These are phyloP conservation scores for Rhizophora mangle DNA, from an alignment of 345 rosid genomes.

Conservation along the genomic window DNA sequence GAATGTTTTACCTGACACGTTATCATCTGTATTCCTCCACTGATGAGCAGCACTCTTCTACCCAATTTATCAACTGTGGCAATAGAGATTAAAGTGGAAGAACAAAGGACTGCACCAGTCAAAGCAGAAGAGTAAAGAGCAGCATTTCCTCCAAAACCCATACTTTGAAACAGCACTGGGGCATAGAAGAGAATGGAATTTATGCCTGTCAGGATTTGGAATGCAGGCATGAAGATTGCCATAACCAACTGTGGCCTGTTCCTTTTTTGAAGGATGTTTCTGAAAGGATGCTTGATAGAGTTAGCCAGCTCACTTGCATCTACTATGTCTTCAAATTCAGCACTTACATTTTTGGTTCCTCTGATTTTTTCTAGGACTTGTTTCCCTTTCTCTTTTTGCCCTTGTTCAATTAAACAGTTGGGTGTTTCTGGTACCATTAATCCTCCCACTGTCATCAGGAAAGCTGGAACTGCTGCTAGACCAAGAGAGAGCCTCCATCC, in stretches of 20 bases:
- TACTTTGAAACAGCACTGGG: conserved; percentile 77
- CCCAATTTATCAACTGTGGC: conserved; percentile 72
- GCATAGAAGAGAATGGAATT: conserved; percentile 95
- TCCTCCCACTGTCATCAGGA: conserved; percentile 82
- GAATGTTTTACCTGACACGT: conserved; percentile 57
- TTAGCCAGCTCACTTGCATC: conserved; percentile 90
- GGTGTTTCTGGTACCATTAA: conserved; percentile 78
- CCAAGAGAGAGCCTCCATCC: conserved; percentile 99
- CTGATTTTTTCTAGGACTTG: conserved; percentile 61
- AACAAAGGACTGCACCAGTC: conserved; percentile 87
- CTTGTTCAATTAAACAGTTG: conserved; percentile 78
- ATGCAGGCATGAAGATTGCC: conserved; percentile 78
- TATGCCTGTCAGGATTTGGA: conserved; percentile 91
- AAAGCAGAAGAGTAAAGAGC: conserved; percentile 84
- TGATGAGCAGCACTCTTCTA: conserved; percentile 68
- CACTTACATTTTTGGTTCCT: conserved; percentile 65
- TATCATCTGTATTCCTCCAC: conserved; percentile 86
- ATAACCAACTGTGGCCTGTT: conserved; percentile 78
- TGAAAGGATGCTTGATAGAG: conserved; percentile 77
- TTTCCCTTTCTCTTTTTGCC: conserved; percentile 54
- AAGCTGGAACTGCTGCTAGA: conserved; percentile 75
- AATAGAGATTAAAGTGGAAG: conserved; percentile 79
- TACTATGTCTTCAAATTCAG: conserved; percentile 78
- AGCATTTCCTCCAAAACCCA: conserved; percentile 86
- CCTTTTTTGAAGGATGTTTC: conserved; percentile 65